phyloP scores from a whole-genome alignment of 352 stramenopile species.

The Phytophthora rubi region DNA sequence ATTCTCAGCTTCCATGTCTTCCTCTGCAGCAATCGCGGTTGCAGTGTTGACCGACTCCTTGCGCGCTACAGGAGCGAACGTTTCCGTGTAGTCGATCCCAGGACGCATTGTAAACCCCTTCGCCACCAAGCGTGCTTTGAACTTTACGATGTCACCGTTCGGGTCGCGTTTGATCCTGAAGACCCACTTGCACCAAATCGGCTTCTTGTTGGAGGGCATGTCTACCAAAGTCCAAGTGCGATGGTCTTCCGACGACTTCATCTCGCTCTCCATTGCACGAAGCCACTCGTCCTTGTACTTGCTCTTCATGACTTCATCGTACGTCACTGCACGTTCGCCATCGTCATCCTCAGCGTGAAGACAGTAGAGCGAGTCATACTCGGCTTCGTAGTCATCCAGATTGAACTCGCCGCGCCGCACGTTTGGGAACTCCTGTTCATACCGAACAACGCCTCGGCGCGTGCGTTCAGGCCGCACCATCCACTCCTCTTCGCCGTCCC shows the following conservation, averaged over 20 bases:
- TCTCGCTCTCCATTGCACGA: neutral
- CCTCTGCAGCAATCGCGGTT: neutral
- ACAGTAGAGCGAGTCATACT: neutral
- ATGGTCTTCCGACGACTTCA: neutral
- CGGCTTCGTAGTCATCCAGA: neutral
- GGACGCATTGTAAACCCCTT: neutral
- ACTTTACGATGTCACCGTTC: neutral
- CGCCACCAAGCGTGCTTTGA: neutral
- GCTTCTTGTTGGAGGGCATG: neutral
- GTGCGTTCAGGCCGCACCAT: neutral
- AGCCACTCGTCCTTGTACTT: neutral
- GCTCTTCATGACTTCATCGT: neutral
- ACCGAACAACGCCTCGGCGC: neutral
- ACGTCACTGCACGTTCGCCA: neutral
- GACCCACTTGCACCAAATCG: neutral
- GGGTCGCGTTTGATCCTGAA: neutral
- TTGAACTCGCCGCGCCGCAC: neutral
- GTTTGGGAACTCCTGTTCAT: neutral
- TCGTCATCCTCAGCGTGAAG: neutral
- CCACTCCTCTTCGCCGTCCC: neutral
- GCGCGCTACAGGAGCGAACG: neutral
- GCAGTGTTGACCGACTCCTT: neutral
- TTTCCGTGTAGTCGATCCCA: neutral
- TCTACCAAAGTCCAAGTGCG: neutral
- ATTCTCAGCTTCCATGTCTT: constrained; percentile 26